Base-by-base conservation (phyloP, 2,329 filamentous ascomycete species). In the Penicillium sp. region DNA sequence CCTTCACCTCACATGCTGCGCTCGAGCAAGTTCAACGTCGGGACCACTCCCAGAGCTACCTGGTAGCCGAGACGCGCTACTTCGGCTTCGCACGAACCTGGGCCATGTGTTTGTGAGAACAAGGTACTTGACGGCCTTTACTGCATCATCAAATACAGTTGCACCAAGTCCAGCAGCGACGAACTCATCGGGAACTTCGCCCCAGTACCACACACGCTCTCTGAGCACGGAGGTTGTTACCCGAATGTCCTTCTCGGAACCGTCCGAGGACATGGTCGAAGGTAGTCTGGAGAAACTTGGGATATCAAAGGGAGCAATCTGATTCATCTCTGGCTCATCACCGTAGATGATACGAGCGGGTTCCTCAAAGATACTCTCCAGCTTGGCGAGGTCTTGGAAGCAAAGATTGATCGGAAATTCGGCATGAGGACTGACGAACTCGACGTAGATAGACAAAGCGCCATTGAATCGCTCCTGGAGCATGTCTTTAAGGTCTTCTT, bases 21-120 rank as follows among this genome's bases (percentile, higher is more conserved):
- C 31, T 20, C 31, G 28, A 11, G 45, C 45, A 49, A 49, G 45
- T 28, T 49, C 31, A 20, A 49, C 31, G 34, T 49, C 45, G 2
- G 17, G 34, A 11, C 45, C 28, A 20, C 45, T 20, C n/a, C 45
- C 31, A 49, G 31, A 15, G n/a, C n/a, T 35, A 49, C 31, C 17
- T 8, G 31, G 28, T 35, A 35, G 35, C 14, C 17, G 47, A 15
- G 8, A 49, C 8, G n/a, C 25, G 17, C 15, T 35, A 12, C 47
- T 49, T 14, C 31, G 47, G 20, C 47, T 49, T 35, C 31, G 34
- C 8, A 49, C 47, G 15, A 49, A 49, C 14, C 31, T 49, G 11
- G 47, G 47, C 47, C 47, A 49, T 4, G 47, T 49, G 11, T 49
- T 49, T 12, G 47, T 49, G 47, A 49, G 47, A 4, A 49, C 47